These are phyloP conservation scores for Pinus tabuliformis DNA, from an alignment of 75 land plant genomes.

Conservation along the genomic window DNA sequence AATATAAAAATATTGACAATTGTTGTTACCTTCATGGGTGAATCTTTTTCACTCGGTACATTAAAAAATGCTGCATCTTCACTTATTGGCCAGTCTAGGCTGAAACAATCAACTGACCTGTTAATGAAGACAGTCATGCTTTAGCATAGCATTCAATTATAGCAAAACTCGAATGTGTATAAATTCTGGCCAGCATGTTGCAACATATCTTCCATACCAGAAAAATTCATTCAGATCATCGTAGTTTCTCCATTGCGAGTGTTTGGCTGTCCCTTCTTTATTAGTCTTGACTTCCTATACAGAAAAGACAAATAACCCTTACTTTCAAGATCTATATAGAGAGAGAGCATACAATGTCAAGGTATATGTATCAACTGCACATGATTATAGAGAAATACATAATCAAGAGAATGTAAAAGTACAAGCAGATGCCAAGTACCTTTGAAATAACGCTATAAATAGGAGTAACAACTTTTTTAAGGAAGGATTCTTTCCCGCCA, in stretches of 20 bases:
- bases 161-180: not conserved
- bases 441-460: conserved; percentile 72
- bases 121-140: not conserved
- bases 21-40: not conserved
- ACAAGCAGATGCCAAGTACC: conserved; percentile 30
- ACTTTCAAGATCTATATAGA: too few relatives aligned
- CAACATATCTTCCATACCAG: conserved; percentile 45
- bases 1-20: too few relatives aligned
- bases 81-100: conserved; percentile 90
- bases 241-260: conserved; percentile 96
- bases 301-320: not conserved
- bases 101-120: conserved; percentile 87
- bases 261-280: conserved; percentile 65
- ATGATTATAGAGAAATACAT: too few relatives aligned
- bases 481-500: conserved; percentile 72
- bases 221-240: conserved; percentile 98
- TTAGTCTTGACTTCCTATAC: conserved; percentile 68
- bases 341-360: too few relatives aligned
- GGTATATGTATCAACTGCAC: too few relatives aligned
- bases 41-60: not conserved
- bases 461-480: conserved; percentile 73
- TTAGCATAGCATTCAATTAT: not conserved
- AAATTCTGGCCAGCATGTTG: not conserved
- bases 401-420: not conserved
- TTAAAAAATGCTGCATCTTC: conserved; percentile 28